Conservation (phyloP, 2,329 filamentous ascomycete species). For the Neobulgaria alba region DNA sequence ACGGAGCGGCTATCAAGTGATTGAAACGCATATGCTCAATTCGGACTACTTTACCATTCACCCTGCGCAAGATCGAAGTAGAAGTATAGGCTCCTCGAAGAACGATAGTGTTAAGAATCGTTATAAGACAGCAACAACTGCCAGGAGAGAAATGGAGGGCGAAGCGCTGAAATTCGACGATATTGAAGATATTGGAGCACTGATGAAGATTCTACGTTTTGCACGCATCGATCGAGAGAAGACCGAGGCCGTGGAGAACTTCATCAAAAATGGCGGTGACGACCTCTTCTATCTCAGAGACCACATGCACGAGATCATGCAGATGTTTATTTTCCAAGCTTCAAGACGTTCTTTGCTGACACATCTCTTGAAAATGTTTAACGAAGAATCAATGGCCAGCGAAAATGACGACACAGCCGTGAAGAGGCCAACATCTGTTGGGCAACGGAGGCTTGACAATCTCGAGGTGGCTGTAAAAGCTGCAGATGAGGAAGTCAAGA, state of each 20-base stretch:
- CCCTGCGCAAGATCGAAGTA: constrained; percentile 37
- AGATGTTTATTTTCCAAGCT: constrained; percentile 79
- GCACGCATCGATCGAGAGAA: constrained; percentile 86
- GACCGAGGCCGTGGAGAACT: constrained; percentile 72
- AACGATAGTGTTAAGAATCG: constrained; percentile 9
- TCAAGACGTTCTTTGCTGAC: constrained; percentile 71
- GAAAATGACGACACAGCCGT: too few relatives aligned
- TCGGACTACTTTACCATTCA: constrained; percentile 75
- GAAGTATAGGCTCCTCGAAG: constrained; percentile 30
- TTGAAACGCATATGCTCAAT: constrained; percentile 58
- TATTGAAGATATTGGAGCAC: constrained; percentile 45
- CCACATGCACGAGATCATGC: constrained; percentile 79
- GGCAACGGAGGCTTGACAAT: constrained; percentile 46
- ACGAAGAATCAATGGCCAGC: constrained; percentile 33
- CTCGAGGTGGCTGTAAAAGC: constrained; percentile 67
- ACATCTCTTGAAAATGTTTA: constrained; percentile 56
- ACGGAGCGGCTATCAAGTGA: constrained; percentile 30
- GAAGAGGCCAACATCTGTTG: constrained; percentile 13
- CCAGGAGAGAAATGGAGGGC: constrained; percentile 27
- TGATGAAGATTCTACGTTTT: constrained; percentile 59
- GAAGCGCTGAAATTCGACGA: constrained; percentile 46
- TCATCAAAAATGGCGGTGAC: constrained; percentile 66
- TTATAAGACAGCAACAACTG: constrained; percentile 27
- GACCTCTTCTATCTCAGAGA: constrained; percentile 67
- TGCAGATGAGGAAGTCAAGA: constrained; percentile 72